Conservation (phyloP, 352 stramenopile genomes). For the Thraustotheca clavata region DNA sequence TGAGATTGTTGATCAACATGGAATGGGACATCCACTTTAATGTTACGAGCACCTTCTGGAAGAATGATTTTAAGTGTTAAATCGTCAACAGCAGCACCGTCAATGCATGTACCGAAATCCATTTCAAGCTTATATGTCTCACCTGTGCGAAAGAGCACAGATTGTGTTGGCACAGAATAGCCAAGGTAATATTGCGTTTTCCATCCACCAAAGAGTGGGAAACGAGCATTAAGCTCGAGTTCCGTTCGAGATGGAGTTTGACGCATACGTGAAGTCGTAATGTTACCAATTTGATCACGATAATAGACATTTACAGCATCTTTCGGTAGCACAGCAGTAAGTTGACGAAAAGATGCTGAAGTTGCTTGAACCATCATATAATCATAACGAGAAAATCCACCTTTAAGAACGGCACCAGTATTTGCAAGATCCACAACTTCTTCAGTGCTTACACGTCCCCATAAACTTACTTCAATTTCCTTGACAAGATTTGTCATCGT, state of each 20-base stretch:
- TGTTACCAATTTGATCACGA: constrained; percentile 86
- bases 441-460: constrained; percentile 79
- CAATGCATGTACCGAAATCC: constrained; percentile 77
- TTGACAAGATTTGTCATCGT: constrained; percentile 76
- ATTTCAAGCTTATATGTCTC: constrained; percentile 75
- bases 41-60: constrained; percentile 69
- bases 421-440: constrained; percentile 83
- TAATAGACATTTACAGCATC: constrained; percentile 86
- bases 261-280: constrained; percentile 74
- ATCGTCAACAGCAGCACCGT: constrained; percentile 72
- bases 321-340: constrained; percentile 56
- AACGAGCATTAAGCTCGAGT: constrained; percentile 74
- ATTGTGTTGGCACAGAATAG: constrained; percentile 78
- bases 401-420: constrained; percentile 76
- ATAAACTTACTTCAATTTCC: constrained; percentile 87
- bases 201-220: constrained; percentile 84
- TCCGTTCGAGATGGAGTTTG: constrained; percentile 42
- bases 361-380: constrained; percentile 56
- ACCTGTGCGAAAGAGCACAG: constrained; percentile 53
- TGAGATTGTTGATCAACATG: constrained; percentile 42
- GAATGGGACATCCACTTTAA: constrained; percentile 71
- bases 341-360: constrained; percentile 69
- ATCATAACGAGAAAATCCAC: constrained; percentile 81
- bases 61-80: constrained; percentile 83
- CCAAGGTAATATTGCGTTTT: constrained; percentile 86